phyloP scores from a whole-genome alignment of 768 basidiomycete genomes.

The Lanmaoa pseudosensibilis region DNA sequence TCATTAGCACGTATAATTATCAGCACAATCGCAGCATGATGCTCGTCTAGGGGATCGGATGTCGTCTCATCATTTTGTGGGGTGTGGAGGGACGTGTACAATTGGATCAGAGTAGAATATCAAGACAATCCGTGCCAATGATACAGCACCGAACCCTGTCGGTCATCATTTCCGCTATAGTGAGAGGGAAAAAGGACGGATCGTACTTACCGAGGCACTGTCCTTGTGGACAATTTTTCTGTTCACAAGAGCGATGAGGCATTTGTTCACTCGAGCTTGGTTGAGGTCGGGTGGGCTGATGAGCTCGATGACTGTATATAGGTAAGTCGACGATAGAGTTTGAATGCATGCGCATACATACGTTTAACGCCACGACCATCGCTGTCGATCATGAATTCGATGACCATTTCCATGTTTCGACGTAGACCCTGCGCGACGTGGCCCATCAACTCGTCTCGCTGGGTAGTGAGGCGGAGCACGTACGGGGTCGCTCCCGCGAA shows the following conservation, averaged over 20 bases:
- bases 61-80: neutral
- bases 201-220: constrained; percentile 50
- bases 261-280: constrained; percentile 91
- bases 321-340: neutral
- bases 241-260: constrained; percentile 86
- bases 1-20: neutral
- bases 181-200: neutral
- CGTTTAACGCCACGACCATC: constrained; percentile 57
- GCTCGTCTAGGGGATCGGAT: neutral
- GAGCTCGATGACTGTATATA: constrained; percentile 66
- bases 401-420: constrained; percentile 75
- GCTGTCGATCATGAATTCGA: constrained; percentile 72
- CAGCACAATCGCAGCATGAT: neutral
- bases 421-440: constrained; percentile 56
- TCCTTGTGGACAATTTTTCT: constrained; percentile 83
- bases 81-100: neutral
- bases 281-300: constrained; percentile 79
- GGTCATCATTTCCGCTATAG: neutral
- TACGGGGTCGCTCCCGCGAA: constrained; percentile 85
- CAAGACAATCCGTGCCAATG: constrained; percentile 61
- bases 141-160: constrained; percentile 65
- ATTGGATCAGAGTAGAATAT: neutral
- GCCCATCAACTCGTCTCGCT: neutral
- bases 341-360: constrained; percentile 38
- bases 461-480: constrained; percentile 27